A percentile compares a stretch with the other conserved stretches of the same genome.
Evolutionary conservation across 257 asterid species (phyloP).

Genomic region (Forsythia viridissima): DNA sequence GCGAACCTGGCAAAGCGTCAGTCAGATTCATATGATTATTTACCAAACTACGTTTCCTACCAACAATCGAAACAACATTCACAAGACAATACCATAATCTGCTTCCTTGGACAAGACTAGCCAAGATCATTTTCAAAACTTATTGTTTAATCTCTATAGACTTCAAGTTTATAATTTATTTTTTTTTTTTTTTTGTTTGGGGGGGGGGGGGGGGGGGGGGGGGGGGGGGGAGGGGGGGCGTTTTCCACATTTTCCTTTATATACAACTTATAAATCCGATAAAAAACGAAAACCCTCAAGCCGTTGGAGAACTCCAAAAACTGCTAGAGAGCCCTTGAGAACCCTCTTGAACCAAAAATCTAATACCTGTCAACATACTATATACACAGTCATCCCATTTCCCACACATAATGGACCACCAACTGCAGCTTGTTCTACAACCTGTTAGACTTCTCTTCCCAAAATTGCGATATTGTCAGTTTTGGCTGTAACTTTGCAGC

Average conservation of each 20-base stretch:
- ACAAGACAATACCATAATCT: background rate
- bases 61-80: background rate
- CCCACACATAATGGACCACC: slow-evolving; percentile 29
- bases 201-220: background rate
- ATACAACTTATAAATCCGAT: slow-evolving; percentile 24
- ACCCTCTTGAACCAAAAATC: slow-evolving; percentile 11
- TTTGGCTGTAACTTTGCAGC: slow-evolving; percentile 14
- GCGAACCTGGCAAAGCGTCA: too few species aligned
- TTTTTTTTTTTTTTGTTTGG: background rate
- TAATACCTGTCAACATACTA: slow-evolving; percentile 19
- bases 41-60: background rate
- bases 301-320: slow-evolving; percentile 8
- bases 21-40: too few species aligned
- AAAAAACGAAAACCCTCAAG: slow-evolving; percentile 9
- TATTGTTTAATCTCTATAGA: slow-evolving; percentile 1
- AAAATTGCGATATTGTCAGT: slow-evolving; percentile 28
- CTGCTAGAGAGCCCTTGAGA: background rate
- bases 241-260: slow-evolving; percentile 6
- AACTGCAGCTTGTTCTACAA: slow-evolving; percentile 30
- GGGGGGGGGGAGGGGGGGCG: background rate
- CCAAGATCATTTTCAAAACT: background rate
- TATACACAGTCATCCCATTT: slow-evolving; percentile 30
- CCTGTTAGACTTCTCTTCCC: slow-evolving; percentile 34
- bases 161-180: background rate
- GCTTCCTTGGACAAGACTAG: background rate